Base-by-base conservation (phyloP, 2,329 filamentous ascomycete genomes). In the Biscogniauxia marginata region DNA sequence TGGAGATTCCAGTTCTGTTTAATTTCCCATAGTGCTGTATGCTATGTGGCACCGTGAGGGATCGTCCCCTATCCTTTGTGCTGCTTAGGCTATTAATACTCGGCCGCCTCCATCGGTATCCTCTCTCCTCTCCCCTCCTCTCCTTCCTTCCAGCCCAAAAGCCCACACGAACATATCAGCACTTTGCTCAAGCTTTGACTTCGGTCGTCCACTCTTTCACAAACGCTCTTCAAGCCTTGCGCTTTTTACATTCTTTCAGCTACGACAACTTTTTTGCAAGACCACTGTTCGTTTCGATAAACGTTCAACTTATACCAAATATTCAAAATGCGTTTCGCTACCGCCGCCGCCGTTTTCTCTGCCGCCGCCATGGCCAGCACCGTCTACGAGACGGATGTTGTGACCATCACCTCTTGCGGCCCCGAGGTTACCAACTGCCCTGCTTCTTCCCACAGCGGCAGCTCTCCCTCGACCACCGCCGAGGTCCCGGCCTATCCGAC, bases 351-450 rank as follows among this genome's bases (percentile, higher is more conserved):
- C 70, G 69, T 81, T 69, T 75, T 84, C 68, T 78, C 76, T 65
- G 77, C 74, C 67, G 76, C 75, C 68, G 76, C 71, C 63, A 65
- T 76, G 65, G 71, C 71, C 62, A 72, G 68, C 67, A 79, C 82
- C 68, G 75, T 85, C 75, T 84, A 82, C 79, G 74, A 75, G 69
- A 84, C 81, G 63, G 77, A 84, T 70, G 77, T 80, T 70, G 75
- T 83, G 65, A 86, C 84, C 74, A 76, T 85, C 78, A 86, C 82
- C 73, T 84, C 81, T 52, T 86, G 84, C 79, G 79, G 74, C 56
- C 75, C 83, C 50, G 78, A 78, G 59, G 83, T 87, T 68, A 80
- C 82, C 72, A 69, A 88, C 83, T 89, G 86, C 81, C 82, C 80
- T 54, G 76, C 73, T 59, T 63, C 69, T 63, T 73, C 73, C 65